A percentile compares a stretch with the other conserved stretches of the same genome.
These are phyloP conservation scores for Aspergillaceae sp. DNA, from an alignment of 2,329 filamentous ascomycete species.

Conservation along the genomic window DNA sequence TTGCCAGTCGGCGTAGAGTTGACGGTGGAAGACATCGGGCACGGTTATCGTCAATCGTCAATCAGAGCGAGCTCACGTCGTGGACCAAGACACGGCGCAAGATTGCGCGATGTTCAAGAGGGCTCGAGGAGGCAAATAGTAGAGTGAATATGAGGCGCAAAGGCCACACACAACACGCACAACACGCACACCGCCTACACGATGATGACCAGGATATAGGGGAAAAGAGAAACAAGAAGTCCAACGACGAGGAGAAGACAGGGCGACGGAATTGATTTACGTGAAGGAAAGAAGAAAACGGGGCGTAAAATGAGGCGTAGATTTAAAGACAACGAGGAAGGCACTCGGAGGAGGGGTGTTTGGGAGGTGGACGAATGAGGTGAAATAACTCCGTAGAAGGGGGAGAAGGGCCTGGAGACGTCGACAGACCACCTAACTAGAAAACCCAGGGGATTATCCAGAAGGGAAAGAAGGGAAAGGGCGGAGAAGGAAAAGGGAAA, in stretches of 20 bases:
- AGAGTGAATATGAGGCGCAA: slow-evolving; percentile 6
- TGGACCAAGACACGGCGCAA: slow-evolving; percentile 28
- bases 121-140: slow-evolving; percentile 6
- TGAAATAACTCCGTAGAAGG: no score
- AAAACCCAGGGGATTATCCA: no score
- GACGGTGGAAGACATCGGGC: slow-evolving; percentile 35
- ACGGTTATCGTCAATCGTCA: slow-evolving; percentile 15
- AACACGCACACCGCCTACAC: background rate
- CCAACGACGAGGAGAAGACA: background rate
- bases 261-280: background rate
- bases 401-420: no score
- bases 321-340: background rate
- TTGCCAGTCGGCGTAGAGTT: slow-evolving; percentile 30
- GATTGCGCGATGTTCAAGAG: slow-evolving; percentile 15
- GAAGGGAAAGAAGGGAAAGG: no score
- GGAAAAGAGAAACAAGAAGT: background rate
- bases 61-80: slow-evolving; percentile 26
- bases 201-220: background rate
- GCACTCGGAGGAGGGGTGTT: background rate
- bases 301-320: background rate
- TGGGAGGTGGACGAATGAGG: no score
- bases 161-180: slow-evolving; percentile 4
- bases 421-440: no score
- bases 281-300: background rate
- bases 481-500: no score